Evolutionary conservation across 139 green algal species (phyloP).

Genomic region (Coelastrella sp.): DNA sequence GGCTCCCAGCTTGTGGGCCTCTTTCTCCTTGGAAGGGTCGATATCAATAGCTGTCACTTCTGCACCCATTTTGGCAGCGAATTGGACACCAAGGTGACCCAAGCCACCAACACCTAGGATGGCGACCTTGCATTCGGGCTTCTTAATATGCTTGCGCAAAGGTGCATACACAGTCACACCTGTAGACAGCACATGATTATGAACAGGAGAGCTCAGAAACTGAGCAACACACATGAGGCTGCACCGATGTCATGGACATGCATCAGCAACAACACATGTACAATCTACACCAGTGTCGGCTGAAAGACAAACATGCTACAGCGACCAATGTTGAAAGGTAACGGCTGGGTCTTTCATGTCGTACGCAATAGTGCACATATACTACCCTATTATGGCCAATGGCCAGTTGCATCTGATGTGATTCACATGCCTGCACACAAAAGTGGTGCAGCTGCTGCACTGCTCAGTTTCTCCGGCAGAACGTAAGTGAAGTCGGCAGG

Average conservation of each 20-base stretch:
- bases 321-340: no score
- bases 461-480: conserved; percentile 56
- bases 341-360: no score
- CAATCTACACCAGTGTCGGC: no score
- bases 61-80: conserved; percentile 8
- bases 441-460: conserved; percentile 52
- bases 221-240: no score
- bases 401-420: no score
- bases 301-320: no score
- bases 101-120: conserved; percentile 68
- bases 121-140: conserved; percentile 51
- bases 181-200: neutral
- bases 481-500: conserved; percentile 47
- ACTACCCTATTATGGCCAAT: no score
- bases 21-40: conserved; percentile 52
- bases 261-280: no score
- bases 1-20: conserved; percentile 58
- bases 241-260: no score
- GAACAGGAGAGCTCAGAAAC: no score
- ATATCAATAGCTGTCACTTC: conserved; percentile 62
- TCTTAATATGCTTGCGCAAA: conserved; percentile 34
- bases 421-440: conserved; percentile 15
- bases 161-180: conserved; percentile 38
- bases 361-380: no score
- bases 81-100: conserved; percentile 42